phyloP scores from a whole-genome alignment of 768 basidiomycete species.

The Suillus placidus region DNA sequence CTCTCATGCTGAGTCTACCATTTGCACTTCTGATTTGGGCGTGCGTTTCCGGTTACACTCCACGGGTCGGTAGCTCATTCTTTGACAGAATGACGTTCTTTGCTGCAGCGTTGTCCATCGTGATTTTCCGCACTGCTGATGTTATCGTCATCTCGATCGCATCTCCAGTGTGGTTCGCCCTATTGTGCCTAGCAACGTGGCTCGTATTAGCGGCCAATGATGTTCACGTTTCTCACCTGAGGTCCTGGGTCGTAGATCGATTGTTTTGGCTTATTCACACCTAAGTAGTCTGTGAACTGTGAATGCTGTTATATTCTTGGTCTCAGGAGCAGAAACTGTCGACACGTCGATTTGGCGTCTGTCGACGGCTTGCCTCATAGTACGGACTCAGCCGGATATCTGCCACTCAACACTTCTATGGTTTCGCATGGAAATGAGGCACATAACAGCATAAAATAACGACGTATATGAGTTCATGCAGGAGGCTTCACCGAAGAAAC shows the following conservation, averaged over 20 bases:
- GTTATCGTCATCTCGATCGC: neutral
- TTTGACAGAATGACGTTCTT: neutral
- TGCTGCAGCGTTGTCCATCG: neutral
- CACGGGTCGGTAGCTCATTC: neutral
- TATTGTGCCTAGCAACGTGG: neutral
- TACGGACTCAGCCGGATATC: too few relatives aligned
- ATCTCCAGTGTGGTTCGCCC: neutral
- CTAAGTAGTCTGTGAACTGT: too few relatives aligned
- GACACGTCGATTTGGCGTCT: too few relatives aligned
- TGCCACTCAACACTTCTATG: too few relatives aligned
- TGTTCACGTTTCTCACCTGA: neutral
- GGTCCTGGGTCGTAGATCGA: neutral
- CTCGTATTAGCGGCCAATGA: neutral
- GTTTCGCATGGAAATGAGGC: too few relatives aligned
- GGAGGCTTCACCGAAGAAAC: too few relatives aligned
- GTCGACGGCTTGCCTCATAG: too few relatives aligned
- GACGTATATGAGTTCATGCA: too few relatives aligned
- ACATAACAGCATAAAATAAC: too few relatives aligned
- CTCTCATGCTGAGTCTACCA: slow-evolving; percentile 35
- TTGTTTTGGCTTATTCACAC: too few relatives aligned
- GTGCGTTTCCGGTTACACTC: slow-evolving; percentile 19
- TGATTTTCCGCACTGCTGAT: neutral
- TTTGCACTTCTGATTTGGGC: slow-evolving; percentile 35
- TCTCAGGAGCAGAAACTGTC: too few relatives aligned
- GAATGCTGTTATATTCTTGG: too few relatives aligned